Evolutionary conservation across 495 filamentous ascomycete genomes (phyloP), one percentile per base, ranked within the genome.

Genomic region (Tuber magnatum): DNA sequence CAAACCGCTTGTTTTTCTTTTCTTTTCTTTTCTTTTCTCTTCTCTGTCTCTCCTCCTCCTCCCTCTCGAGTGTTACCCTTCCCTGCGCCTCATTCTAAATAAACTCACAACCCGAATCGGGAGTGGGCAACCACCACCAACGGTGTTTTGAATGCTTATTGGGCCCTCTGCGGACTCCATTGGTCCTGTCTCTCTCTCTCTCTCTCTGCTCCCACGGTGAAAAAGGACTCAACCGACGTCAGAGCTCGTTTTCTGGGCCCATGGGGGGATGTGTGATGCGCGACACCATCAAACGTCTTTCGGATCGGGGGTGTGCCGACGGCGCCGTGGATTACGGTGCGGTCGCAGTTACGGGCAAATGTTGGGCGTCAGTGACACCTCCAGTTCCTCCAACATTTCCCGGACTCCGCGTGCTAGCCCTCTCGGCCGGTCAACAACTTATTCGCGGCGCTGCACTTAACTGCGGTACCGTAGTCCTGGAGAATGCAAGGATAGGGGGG

Each of bases 171-270:
- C 16, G 12, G 16, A 65, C 12, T 14, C 56, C 28, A 35, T 65
- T 65, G 56, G 28, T 14, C 35, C 28, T 35, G 28, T 65, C 32
- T 65, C 56, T 65, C 51, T 61, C 28, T 65, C 28, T 35, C 12
- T 65, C 32, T 65, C 56, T 65, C 51, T 61, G 3, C 51, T 32
- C 51, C 12, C 28, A 65, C 28, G 14, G 16, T 65, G 56, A 65
- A 65, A 65, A 65, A 65, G 56, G 14, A n/a, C 56, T 65, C 56
- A 65, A 65, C 56, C 56, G 56, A 65, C 56, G 56, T 65, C 56
- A 65, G 56, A 20, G 14, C 56, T 65, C 56, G 56, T 65, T 20
- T 65, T 35, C n/a, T 24, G 51, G 14, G 35, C 56, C 12, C 56
- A 35, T 35, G 28, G 32, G 32, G 28, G 6, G 56, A 35, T 32